phyloP scores from a whole-genome alignment of 257 asterid genomes.

The Jasminum sambac region DNA sequence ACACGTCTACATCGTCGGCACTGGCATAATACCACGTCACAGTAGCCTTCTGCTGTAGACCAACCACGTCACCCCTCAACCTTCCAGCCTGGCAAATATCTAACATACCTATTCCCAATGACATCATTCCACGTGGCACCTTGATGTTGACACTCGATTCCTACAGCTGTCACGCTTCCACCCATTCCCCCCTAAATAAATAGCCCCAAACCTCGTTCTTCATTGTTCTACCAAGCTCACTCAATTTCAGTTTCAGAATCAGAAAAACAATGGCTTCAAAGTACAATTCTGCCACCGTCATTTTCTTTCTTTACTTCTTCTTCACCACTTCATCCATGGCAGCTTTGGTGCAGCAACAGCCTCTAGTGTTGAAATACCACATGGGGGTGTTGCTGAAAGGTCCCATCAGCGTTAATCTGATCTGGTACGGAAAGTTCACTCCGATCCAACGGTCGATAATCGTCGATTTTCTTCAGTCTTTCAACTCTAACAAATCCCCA shows the following conservation, averaged over 20 bases:
- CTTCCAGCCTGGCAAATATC: constrained; percentile 52
- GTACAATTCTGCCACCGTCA: constrained; percentile 30
- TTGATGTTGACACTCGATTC: constrained; percentile 24
- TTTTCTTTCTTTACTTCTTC: constrained; percentile 7
- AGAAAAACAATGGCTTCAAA: constrained; percentile 30
- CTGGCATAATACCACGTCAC: constrained; percentile 39
- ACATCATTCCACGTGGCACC: constrained; percentile 26
- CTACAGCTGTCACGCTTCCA: constrained; percentile 29
- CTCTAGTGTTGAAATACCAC: constrained; percentile 55
- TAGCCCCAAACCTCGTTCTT: not conserved
- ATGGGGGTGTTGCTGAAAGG: constrained; percentile 59
- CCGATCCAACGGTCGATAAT: constrained; percentile 55
- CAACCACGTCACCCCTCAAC: constrained; percentile 28
- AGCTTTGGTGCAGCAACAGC: constrained; percentile 52
- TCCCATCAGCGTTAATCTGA: constrained; percentile 48
- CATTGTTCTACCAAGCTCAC: not conserved
- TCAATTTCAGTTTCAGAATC: no score
- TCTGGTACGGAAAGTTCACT: constrained; percentile 68
- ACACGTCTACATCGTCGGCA: constrained; percentile 19
- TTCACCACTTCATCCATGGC: constrained; percentile 42
- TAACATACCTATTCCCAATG: constrained; percentile 4
- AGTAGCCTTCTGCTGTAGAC: constrained; percentile 6
- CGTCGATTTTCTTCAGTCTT: constrained; percentile 61
- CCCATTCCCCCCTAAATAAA: not conserved
- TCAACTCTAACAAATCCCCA: constrained; percentile 28